These are phyloP conservation scores for Colletotrichum salicis DNA, from an alignment of 2,329 filamentous ascomycete genomes.

Conservation along the genomic window DNA sequence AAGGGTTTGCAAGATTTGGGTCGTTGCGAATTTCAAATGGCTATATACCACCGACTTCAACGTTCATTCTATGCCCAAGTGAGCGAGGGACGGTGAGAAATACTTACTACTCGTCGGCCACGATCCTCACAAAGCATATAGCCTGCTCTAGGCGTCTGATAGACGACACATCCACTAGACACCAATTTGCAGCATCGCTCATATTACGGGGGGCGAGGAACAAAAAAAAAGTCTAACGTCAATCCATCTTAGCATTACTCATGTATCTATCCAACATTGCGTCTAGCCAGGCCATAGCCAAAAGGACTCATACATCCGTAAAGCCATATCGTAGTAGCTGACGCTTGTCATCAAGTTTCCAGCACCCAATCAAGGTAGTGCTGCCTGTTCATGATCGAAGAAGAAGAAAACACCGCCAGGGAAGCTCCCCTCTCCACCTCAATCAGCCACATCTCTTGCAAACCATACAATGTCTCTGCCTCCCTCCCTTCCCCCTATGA, in stretches of 20 bases:
- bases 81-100: too few species aligned
- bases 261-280: conserved; percentile 34
- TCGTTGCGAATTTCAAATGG: too few species aligned
- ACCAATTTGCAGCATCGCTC: background rate
- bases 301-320: conserved; percentile 6
- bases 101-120: too few species aligned
- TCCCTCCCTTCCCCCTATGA: background rate
- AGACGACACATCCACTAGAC: background rate
- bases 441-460: background rate
- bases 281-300: background rate
- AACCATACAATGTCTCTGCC: background rate
- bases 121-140: background rate
- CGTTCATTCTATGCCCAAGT: too few species aligned
- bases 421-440: background rate
- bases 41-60: too few species aligned
- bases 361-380: conserved; percentile 9
- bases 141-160: background rate
- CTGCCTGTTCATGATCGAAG: conserved; percentile 11
- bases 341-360: conserved; percentile 26
- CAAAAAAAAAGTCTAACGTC: conserved; percentile 20
- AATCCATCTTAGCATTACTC: conserved; percentile 35
- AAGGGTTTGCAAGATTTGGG: too few species aligned
- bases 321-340: conserved; percentile 21
- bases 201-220: background rate
- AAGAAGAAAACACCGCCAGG: background rate